These are phyloP conservation scores for Macrocybe gigantea DNA, from an alignment of 768 basidiomycete species.

Conservation along the genomic window DNA sequence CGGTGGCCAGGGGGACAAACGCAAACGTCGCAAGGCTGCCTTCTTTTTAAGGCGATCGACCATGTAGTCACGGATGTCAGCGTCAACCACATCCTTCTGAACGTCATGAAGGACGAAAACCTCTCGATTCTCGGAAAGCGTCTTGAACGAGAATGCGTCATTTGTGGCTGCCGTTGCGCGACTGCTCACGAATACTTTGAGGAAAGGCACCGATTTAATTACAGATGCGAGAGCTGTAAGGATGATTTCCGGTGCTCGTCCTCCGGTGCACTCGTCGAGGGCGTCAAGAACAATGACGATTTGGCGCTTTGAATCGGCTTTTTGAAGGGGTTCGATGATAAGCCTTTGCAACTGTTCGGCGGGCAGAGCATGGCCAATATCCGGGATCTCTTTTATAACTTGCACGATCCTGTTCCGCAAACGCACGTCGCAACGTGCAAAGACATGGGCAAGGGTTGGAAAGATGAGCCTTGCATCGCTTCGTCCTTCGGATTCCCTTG, in stretches of 20 bases:
- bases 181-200: conserved; percentile 17
- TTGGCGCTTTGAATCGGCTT: conserved; percentile 6
- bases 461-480: conserved; percentile 18
- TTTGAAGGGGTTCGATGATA: conserved; percentile 14
- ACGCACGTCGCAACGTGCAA: conserved; percentile 12
- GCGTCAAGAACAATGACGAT: conserved; percentile 21
- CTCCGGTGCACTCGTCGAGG: conserved; percentile 15
- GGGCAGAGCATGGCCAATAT: conserved; percentile 10
- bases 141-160: conserved; percentile 5
- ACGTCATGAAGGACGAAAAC: conserved; percentile 19
- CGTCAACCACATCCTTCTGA: conserved; percentile 11
- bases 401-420: conserved; percentile 11
- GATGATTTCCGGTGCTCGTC: conserved; percentile 8
- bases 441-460: conserved; percentile 16
- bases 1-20: conserved; percentile 12
- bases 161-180: conserved; percentile 11
- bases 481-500: conserved; percentile 15
- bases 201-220: conserved; percentile 10
- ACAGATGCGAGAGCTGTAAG: conserved; percentile 6
- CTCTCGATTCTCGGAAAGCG: conserved; percentile 5
- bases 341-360: conserved; percentile 15
- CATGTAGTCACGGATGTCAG: conserved; percentile 15
- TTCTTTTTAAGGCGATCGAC: conserved; percentile 4
- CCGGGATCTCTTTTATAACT: conserved; percentile 12
- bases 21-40: conserved; percentile 3